These are phyloP conservation scores for Ogataea polymorpha DNA, from an alignment of 805 yeast genomes.

Conservation along the genomic window DNA sequence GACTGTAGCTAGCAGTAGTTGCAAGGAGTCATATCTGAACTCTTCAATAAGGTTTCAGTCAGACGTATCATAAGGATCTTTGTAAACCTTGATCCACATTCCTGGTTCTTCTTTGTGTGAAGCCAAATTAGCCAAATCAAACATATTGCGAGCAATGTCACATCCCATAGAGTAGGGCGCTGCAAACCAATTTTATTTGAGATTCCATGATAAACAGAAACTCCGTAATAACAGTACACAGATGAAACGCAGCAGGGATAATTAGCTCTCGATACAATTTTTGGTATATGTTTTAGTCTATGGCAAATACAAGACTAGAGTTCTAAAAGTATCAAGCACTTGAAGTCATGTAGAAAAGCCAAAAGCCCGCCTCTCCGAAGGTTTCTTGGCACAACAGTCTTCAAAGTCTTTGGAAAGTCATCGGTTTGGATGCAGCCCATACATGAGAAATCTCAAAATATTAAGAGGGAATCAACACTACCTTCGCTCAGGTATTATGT, in stretches of 20 bases:
- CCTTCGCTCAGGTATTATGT: no score
- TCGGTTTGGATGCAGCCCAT: no score
- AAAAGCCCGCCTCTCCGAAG: no score
- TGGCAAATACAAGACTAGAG: no score
- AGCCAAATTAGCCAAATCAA: slow-evolving; percentile 16
- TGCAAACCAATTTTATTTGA: slow-evolving; percentile 22
- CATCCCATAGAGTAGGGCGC: slow-evolving; percentile 36
- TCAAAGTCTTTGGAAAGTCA: no score
- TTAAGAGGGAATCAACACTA: no score
- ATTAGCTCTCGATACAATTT: no score
- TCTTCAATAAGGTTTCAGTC: slow-evolving; percentile 31
- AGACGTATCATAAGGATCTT: slow-evolving; percentile 24
- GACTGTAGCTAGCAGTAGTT: slow-evolving; percentile 22
- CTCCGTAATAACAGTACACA: slow-evolving; percentile 22
- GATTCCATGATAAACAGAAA: slow-evolving; percentile 17
- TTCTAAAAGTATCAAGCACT: no score
- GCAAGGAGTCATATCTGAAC: slow-evolving; percentile 18
- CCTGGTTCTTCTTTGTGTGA: slow-evolving; percentile 27
- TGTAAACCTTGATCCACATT: slow-evolving; percentile 27
- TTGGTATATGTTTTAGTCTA: no score
- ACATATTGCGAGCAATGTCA: slow-evolving; percentile 20
- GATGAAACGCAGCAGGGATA: slow-evolving; percentile 18
- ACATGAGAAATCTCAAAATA: no score
- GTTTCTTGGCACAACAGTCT: no score
- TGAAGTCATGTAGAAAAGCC: no score